Conservation (phyloP, 2,329 filamentous ascomycete genomes). For the Colletotrichum navitas region DNA sequence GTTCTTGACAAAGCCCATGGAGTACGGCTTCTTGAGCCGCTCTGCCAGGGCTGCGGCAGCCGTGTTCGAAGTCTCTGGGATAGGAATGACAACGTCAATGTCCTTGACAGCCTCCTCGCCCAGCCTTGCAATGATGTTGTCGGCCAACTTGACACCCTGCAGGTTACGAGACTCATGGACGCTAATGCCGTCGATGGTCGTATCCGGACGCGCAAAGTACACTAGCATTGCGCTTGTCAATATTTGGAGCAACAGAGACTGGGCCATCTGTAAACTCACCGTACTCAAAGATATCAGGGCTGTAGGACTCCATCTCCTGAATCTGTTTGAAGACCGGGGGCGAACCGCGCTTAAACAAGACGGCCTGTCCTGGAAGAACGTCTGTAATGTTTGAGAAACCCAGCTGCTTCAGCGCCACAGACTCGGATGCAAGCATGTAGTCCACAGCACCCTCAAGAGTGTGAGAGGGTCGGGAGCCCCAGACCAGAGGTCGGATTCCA, state of each 20-base stretch:
- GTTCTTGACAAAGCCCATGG: slow-evolving; percentile 89
- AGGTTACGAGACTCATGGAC: slow-evolving; percentile 86
- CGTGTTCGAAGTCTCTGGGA: slow-evolving; percentile 80
- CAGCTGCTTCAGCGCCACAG: slow-evolving; percentile 83
- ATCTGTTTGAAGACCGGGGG: slow-evolving; percentile 83
- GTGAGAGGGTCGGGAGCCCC: slow-evolving; percentile 79
- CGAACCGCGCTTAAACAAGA: slow-evolving; percentile 85
- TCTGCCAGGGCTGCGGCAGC: slow-evolving; percentile 83
- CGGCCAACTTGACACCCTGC: slow-evolving; percentile 86
- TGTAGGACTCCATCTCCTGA: slow-evolving; percentile 74
- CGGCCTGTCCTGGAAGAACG: slow-evolving; percentile 85
- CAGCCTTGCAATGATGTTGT: slow-evolving; percentile 76
- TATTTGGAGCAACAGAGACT: not conserved
- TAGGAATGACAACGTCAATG: slow-evolving; percentile 87
- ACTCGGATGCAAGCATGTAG: slow-evolving; percentile 94
- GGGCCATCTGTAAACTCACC: not conserved
- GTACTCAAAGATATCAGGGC: slow-evolving; percentile 83
- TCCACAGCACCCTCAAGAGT: slow-evolving; percentile 75
- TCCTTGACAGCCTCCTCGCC: slow-evolving; percentile 77
- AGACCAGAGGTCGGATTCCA: slow-evolving; percentile 84
- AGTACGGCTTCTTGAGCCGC: slow-evolving; percentile 80
- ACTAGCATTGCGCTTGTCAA: slow-evolving; percentile 72
- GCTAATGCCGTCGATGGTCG: slow-evolving; percentile 87
- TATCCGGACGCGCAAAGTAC: slow-evolving; percentile 88
- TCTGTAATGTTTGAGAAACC: slow-evolving; percentile 83